phyloP scores from a whole-genome alignment of 2,329 filamentous ascomycete genomes.

The Beauveria sp. region DNA sequence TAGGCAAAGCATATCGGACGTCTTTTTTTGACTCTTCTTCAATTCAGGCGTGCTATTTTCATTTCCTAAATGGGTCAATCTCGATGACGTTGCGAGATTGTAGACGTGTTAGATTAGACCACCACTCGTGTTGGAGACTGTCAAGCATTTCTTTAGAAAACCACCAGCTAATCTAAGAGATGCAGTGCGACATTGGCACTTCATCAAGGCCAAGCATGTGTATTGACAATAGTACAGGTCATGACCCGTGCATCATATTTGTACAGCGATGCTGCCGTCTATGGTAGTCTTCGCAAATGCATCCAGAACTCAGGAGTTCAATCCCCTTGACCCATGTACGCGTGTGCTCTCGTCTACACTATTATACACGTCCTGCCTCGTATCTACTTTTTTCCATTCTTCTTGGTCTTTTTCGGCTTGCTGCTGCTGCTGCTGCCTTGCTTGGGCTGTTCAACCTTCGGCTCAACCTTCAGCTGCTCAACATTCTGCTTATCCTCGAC shows the following conservation, averaged over 20 bases:
- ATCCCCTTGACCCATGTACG: neutral
- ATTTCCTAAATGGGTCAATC: neutral
- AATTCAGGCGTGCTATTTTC: neutral
- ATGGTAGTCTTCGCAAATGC: no score
- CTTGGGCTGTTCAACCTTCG: neutral
- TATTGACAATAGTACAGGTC: no score
- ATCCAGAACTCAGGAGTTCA: no score
- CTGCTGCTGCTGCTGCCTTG: neutral
- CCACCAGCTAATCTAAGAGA: no score
- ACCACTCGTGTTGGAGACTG: no score
- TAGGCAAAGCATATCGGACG: neutral
- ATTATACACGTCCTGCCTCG: neutral
- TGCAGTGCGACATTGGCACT: no score
- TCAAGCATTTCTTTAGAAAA: no score
- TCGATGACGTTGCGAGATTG: neutral
- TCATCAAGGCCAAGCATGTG: no score
- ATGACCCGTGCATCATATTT: no score
- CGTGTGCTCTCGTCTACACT: neutral
- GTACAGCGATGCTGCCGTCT: neutral
- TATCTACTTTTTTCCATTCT: conserved; percentile 1
- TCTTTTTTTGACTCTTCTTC: no score
- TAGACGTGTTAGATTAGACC: no score
- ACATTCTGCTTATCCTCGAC: neutral
- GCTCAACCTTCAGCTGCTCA: neutral
- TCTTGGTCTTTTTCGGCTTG: conserved; percentile 7